Evolutionary conservation across 345 rosid genomes (phyloP), one percentile per base, ranked within the genome.

Genomic region (Lenwebbia sp.): DNA sequence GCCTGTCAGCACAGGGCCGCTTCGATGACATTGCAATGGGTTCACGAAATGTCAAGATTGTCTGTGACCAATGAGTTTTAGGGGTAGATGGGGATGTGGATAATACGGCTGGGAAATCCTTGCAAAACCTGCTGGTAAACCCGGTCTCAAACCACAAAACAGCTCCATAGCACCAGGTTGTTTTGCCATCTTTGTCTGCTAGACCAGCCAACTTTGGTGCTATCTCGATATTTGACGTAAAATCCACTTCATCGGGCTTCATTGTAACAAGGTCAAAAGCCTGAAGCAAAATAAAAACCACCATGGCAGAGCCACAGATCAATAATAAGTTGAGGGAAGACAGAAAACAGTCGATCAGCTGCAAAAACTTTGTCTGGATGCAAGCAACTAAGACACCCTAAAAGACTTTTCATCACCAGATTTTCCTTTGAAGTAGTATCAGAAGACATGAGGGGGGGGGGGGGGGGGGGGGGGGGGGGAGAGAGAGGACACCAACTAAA

Each of bases 141-240:
- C 96, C 98, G 51, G 98, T 93, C 23, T 97, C 99, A 4, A 97
- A 97, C 99, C 99, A 96, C 86, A 97, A 75, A 37, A 96, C 98
- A 56, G 94, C 88, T 55, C 99, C 99, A 83, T 93, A 91, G 86
- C 99, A 97, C 85, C 88, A 85, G 86, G 90, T 88, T 84, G 85
- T 21, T 54, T 89, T 70, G 5, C 87, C 70, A 49, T 84, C 84
- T 5, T 82, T 76, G 49, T 86, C 87, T 21, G 87, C 86, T 26
- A 47, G 30, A 83, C 50, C 50, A 54, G 74, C 86, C 14, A 44
- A 76, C 56, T 86, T 91, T 17, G 92, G 91, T 82, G 89, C 91
- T 87, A 94, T 55, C 82, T 88, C 91, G 40, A 93, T 87, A 12
- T 86, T 92, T 54, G 96, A 94, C 0, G 99, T 97, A 89, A 96